phyloP scores from a whole-genome alignment of 176 grass and related monocot species.

The Secale cereale region DNA sequence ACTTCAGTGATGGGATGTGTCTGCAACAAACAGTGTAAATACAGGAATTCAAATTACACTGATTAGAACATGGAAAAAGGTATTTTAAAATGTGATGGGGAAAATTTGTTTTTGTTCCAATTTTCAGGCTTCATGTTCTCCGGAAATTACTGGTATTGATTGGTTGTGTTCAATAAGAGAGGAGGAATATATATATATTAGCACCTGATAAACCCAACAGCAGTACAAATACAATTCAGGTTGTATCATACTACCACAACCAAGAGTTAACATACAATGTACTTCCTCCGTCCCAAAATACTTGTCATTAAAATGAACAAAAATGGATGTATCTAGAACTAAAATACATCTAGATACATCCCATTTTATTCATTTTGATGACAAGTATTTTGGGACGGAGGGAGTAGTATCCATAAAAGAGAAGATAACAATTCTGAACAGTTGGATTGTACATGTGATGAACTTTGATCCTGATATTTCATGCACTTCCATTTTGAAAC shows the following conservation, averaged over 20 bases:
- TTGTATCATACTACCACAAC: not conserved
- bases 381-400: no score
- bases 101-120: not conserved
- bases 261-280: not conserved
- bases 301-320: no score
- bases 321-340: no score
- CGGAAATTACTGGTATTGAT: slow-evolving; percentile 9
- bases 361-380: no score
- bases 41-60: slow-evolving; percentile 3
- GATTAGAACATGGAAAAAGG: not conserved
- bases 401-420: slow-evolving; percentile 12
- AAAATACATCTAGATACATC: no score
- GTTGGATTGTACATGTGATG: not conserved
- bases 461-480: not conserved
- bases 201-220: not conserved
- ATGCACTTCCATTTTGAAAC: not conserved
- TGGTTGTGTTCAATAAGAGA: not conserved
- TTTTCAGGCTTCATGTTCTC: not conserved
- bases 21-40: slow-evolving; percentile 14
- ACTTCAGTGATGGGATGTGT: not conserved
- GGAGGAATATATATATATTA: not conserved
- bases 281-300: no score
- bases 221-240: not conserved
- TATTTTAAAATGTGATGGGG: not conserved
- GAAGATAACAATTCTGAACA: not conserved